phyloP scores from a whole-genome alignment of 768 basidiomycete genomes.

The Phlegmacium glaucopus region DNA sequence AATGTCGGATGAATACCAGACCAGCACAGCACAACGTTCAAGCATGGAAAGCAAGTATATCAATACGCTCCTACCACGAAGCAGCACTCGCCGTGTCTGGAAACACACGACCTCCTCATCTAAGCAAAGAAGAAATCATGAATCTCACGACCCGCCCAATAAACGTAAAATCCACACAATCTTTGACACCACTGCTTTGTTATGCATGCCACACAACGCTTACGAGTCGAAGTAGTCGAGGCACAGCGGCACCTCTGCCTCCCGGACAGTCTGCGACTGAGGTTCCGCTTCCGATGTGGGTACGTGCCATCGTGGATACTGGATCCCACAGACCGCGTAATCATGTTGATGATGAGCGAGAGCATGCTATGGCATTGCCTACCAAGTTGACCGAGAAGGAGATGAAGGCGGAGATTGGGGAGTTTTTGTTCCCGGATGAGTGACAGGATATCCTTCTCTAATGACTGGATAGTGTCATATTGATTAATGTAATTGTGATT shows the following conservation, averaged over 20 bases:
- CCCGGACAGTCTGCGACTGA: slow-evolving; percentile 5
- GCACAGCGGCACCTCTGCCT: slow-evolving; percentile 13
- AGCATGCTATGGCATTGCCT: slow-evolving; percentile 9
- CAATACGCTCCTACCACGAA: slow-evolving; percentile 55
- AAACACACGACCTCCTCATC: slow-evolving; percentile 23
- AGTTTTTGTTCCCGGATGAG: slow-evolving; percentile 19
- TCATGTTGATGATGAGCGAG: slow-evolving; percentile 11
- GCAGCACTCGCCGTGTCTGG: slow-evolving; percentile 19
- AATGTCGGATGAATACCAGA: slow-evolving; percentile 32
- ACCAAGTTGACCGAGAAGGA: slow-evolving; percentile 27
- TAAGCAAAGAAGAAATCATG: slow-evolving; percentile 16
- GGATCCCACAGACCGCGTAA: not conserved
- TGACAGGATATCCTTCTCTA: not conserved
- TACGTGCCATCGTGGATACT: slow-evolving; percentile 11
- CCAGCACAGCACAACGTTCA: slow-evolving; percentile 62
- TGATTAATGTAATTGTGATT: too few relatives aligned
- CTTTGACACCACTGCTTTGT: slow-evolving; percentile 45
- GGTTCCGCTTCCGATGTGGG: slow-evolving; percentile 39
- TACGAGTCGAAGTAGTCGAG: slow-evolving; percentile 53
- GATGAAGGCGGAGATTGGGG: slow-evolving; percentile 34
- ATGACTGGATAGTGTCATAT: too few relatives aligned
- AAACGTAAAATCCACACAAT: slow-evolving; percentile 18
- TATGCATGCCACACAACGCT: slow-evolving; percentile 62
- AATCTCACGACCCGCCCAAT: slow-evolving; percentile 4
- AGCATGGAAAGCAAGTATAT: slow-evolving; percentile 72